Evolutionary conservation across 352 stramenopile genomes (phyloP).

Genomic region (Globisporangium solare): DNA sequence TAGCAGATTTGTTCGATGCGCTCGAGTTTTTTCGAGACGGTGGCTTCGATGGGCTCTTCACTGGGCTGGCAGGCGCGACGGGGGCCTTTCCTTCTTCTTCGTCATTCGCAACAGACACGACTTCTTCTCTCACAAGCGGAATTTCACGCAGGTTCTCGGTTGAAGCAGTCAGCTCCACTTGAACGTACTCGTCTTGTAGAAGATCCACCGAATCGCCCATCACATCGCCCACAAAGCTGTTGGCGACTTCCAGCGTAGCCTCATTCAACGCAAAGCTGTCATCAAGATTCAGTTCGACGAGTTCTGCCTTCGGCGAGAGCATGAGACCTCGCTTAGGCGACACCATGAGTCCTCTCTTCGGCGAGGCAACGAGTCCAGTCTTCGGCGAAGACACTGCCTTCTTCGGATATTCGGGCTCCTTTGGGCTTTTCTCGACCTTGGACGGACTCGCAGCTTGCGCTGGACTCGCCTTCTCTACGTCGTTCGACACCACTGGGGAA

Average conservation of each 20-base stretch:
- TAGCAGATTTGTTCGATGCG: constrained; percentile 16
- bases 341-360: too few relatives aligned
- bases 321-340: constrained; percentile 6
- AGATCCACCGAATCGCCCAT: constrained; percentile 43
- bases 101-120: constrained; percentile 7
- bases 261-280: constrained; percentile 28
- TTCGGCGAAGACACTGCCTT: neutral
- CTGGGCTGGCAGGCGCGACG: constrained; percentile 5
- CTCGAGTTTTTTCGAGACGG: constrained; percentile 21
- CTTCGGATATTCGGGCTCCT: constrained; percentile 6
- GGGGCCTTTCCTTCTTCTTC: neutral
- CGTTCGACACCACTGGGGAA: neutral
- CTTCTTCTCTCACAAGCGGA: constrained; percentile 16
- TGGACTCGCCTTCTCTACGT: neutral
- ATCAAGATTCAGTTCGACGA: constrained; percentile 17
- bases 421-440: neutral
- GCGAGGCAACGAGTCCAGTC: neutral
- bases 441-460: constrained; percentile 15
- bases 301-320: constrained; percentile 15
- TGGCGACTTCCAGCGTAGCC: constrained; percentile 30
- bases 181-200: constrained; percentile 58
- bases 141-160: constrained; percentile 28
- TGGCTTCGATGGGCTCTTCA: constrained; percentile 21
- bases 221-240: constrained; percentile 35
- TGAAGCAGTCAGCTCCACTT: constrained; percentile 57